Percentiles rank a stretch among this genome's conserved stretches.
These are phyloP conservation scores for Aspergillus oerlinghausenensis DNA, from an alignment of 2,329 filamentous ascomycete genomes.

Conservation along the genomic window DNA sequence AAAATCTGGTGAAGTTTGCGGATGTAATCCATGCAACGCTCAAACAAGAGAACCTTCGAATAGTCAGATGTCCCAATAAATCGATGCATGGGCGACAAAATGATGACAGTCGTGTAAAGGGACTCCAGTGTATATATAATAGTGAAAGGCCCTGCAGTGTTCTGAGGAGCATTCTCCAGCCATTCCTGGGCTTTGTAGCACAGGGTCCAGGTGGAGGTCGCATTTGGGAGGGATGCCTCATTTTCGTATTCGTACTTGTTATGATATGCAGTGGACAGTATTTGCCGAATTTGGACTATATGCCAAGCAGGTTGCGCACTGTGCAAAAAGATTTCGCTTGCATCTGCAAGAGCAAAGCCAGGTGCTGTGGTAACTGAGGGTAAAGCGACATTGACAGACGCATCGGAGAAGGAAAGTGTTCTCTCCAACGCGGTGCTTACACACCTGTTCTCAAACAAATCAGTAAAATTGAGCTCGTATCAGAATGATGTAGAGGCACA, in stretches of 20 bases:
- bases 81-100: conserved; percentile 73
- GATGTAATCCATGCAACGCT: conserved; percentile 79
- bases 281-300: conserved; percentile 75
- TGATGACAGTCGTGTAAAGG: conserved; percentile 86
- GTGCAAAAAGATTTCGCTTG: conserved; percentile 47
- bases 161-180: conserved; percentile 69
- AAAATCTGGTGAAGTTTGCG: conserved; percentile 67
- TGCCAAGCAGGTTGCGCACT: conserved; percentile 67
- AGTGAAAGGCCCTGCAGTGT: conserved; percentile 60
- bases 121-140: conserved; percentile 83
- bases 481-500: conserved; percentile 15
- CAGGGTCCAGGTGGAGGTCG: conserved; percentile 41
- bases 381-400: conserved; percentile 75
- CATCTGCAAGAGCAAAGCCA: conserved; percentile 41
- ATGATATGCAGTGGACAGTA: conserved; percentile 88
- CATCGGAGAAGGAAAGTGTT: conserved; percentile 90
- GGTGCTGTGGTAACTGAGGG: conserved; percentile 51
- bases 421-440: conserved; percentile 84
- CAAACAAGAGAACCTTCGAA: conserved; percentile 76
- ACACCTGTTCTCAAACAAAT: conserved; percentile 48
- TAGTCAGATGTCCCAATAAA: conserved; percentile 68
- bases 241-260: conserved; percentile 76
- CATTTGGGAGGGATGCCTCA: conserved; percentile 62
- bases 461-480: not conserved
- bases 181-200: conserved; percentile 64